Evolutionary conservation across 2,329 filamentous ascomycete species (phyloP), one percentile per base, ranked within the genome.

Genomic region (Beauveria varroae): DNA sequence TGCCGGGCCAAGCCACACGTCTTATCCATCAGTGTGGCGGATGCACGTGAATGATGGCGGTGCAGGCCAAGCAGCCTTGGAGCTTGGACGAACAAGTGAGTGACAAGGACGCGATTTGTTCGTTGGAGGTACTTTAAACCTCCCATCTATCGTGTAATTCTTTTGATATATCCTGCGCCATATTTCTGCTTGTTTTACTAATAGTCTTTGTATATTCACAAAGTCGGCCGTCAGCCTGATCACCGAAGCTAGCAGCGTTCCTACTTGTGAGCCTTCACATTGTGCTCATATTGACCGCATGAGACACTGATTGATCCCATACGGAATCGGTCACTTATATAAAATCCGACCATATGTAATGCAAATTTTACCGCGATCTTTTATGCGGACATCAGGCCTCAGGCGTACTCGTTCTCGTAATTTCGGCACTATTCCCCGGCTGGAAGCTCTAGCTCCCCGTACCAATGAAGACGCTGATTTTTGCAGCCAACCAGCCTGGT

Each of bases 341-440:
- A 14, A 8, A 26, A 9, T 41, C 55, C 55, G 44, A 22, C 22
- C n/a, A 16, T 34, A 26, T 49, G 5, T 18, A 41, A 22, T 28
- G 9, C 8, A 6, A 4, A 18, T 8, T 12, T 20, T 2, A 18
- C 20, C 22, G 44, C 44, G 12, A 40, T 41, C 8, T 14, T 12
- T 12, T 20, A 18, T n/a, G 20, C 55, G n/a, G 22, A n/a, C n/a
- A 16, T 30, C 12, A 12, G 2, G 16, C 12, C 24, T 22, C 12
- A 7, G 7, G 16, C 58, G 58, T 60, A 54, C 58, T 60, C 58
- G 58, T 55, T 55, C 41, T 60, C 58, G 58, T 54, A 59, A 47
- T 24, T 43, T n/a, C 16, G 40, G 37, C 20, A 54, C 37, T 54
- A 37, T 37, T 37, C 5, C 14, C 51, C 51, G 51, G 51, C 51